These are phyloP conservation scores for Naganishia kalamii DNA, from an alignment of 768 basidiomycete species.

Conservation along the genomic window DNA sequence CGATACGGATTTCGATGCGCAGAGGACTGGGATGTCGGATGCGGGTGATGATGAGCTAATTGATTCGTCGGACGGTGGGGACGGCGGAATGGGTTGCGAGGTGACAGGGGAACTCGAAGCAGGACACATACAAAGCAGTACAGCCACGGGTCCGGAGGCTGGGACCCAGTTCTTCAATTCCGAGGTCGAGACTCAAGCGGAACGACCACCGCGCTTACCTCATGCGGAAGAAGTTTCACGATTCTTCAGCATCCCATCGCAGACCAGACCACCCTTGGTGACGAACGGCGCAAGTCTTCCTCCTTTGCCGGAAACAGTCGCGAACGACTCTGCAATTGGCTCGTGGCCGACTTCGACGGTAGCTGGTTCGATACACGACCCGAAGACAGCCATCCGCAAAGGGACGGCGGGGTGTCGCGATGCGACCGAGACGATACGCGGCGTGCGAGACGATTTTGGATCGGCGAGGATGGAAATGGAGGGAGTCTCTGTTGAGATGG, in stretches of 20 bases:
- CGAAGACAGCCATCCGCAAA: no score
- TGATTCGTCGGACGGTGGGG: background rate
- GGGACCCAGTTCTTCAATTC: background rate
- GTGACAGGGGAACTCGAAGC: background rate
- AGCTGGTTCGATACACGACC: no score
- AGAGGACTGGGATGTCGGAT: background rate
- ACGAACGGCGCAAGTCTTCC: background rate
- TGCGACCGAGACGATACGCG: no score
- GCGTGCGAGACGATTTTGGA: no score
- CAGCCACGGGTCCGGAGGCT: background rate
- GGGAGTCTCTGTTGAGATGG: no score
- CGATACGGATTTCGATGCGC: background rate
- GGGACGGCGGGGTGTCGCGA: no score
- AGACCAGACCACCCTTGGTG: background rate
- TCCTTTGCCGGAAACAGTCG: background rate
- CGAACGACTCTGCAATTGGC: background rate
- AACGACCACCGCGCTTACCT: background rate
- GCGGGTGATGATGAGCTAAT: background rate
- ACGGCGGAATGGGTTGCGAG: background rate
- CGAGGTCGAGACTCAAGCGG: background rate
- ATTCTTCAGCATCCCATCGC: background rate
- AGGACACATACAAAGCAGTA: no score
- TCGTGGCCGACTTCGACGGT: background rate
- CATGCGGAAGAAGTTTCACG: background rate
- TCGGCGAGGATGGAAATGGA: no score